Base-by-base conservation (phyloP, 495 filamentous ascomycete species). In the Hyaloscypha bicolor region DNA sequence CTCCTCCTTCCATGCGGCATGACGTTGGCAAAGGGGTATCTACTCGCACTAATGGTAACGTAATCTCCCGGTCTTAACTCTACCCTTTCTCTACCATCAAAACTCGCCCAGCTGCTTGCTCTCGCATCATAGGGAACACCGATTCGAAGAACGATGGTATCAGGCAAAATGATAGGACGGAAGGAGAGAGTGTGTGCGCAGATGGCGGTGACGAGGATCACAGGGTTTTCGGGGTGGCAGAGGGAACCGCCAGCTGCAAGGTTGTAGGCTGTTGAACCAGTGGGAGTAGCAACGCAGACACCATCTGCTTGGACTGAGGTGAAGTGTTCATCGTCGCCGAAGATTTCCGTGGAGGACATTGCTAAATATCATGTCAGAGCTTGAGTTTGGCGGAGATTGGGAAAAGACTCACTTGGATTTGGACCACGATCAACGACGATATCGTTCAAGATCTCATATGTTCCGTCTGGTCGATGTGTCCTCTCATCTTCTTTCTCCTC, bases 101-200 rank as follows among this genome's bases (percentile, higher is more conserved):
- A 99, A 76, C 93, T 96, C 45, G 93, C 96, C 96, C 96, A 99
- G 57, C 90, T 93, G 68, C 87, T 89, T 16, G 93, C 91, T 25
- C 95, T 83, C 6, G 93, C 91, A 77, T 96, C 90, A 74, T 97
- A 97, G 0, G 95, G 95, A 33, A 99, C 96, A 12, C 93, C 94
- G 55, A 96, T 81, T 2, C 95, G 87, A 62, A 99, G 81, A 1
- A 98, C 92, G 62, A 97, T 94, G 0, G 93, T 97, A 73, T 99
- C 95, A 9, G 94, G 94, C 2, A 99, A 82, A 67, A 99, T 94
- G 74, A 99, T 93, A 8, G 95, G 95, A 1, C 95, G 87, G 84
- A 98, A 99, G 14, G 92, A 96, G 9, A 99, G 83, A 0, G 96
- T 97, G 77, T 99, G 95, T 19, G 95, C 93, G 75, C 94, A 97